Base-by-base conservation (phyloP, 495 filamentous ascomycete species). In the Lepidopterella palustris region DNA sequence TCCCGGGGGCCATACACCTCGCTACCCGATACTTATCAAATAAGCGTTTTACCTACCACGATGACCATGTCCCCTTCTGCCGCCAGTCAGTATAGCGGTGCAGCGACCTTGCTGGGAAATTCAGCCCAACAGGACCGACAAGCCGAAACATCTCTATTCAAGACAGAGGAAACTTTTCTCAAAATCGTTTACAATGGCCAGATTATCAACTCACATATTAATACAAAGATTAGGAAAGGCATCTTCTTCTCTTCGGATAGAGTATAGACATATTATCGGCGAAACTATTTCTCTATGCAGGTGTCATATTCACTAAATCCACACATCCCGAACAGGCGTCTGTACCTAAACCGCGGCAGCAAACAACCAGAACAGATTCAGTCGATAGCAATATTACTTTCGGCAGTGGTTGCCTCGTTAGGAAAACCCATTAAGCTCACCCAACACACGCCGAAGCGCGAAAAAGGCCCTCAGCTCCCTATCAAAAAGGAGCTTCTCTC, bases 261-360 rank as follows among this genome's bases (percentile, higher is more conserved):
- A 10, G 88, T 92, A 60, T 97, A 92, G 92, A 97, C 92, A 0
- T 97, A 92, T 73, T 97, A 97, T 69, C 79, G 92, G 50, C 80
- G 92, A 39, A 97, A 97, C 72, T 97, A 97, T 72, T 95, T 97
- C 70, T 86, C 89, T 0, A 87, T 96, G 49, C 81, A 85, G 26
- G 95, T 90, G 72, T 88, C 84, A 0, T 96, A 87, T 73, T 81
- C 81, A 3, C 74, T 97, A 4, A 72, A 80, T 24, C 84, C 84
- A 60, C 62, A 77, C 73, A 21, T 73, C 69, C 69, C 23, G 28
- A 71, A 73, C 31, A 49, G 54, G 10, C 32, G 63, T 8, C 55
- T 66, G 5, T 66, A 66, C 51, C 25, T 66, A 20, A 59, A 55
- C 24, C 63, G 53, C 4, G 35, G 59, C 35, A 66, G 61, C 20